Conservation (phyloP, 495 filamentous ascomycete species). For the Xylaria palmicola region DNA sequence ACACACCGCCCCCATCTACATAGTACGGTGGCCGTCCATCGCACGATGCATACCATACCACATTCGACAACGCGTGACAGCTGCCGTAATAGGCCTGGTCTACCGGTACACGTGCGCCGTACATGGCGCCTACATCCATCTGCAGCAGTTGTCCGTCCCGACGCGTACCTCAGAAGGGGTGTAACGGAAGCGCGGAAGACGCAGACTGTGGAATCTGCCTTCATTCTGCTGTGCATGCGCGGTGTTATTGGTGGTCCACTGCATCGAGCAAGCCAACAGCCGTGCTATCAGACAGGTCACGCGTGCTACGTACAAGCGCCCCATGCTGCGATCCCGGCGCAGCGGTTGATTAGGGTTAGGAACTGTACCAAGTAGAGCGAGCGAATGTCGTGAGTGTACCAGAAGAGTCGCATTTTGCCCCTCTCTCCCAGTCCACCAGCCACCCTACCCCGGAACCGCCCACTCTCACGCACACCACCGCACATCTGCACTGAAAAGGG, state of each 20-base stretch:
- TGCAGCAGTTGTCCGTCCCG: neutral
- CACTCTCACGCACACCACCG: conserved; percentile 5
- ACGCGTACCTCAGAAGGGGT: neutral
- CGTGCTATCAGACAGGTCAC: no score
- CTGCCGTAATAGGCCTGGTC: neutral
- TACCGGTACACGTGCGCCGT: no score
- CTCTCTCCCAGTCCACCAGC: conserved; percentile 17
- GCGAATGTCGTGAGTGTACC: neutral
- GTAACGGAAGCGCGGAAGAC: neutral
- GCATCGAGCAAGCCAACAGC: no score
- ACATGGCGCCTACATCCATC: no score
- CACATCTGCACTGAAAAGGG: conserved; percentile 14
- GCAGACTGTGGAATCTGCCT: neutral
- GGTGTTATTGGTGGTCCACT: neutral
- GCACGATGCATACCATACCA: conserved; percentile 1
- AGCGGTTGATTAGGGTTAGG: conserved; percentile 12
- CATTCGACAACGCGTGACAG: conserved; percentile 9
- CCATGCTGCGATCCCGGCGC: no score
- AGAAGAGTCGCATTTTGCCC: conserved; percentile 10
- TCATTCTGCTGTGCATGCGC: neutral
- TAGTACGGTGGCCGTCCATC: conserved; percentile 1
- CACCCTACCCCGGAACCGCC: conserved; percentile 1
- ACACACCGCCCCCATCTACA: conserved; percentile 5
- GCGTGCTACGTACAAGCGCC: no score
- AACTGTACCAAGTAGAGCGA: neutral